These are phyloP conservation scores for Stygiomarasmius scandens DNA, from an alignment of 1,284 basidiomycete species.

Conservation along the genomic window DNA sequence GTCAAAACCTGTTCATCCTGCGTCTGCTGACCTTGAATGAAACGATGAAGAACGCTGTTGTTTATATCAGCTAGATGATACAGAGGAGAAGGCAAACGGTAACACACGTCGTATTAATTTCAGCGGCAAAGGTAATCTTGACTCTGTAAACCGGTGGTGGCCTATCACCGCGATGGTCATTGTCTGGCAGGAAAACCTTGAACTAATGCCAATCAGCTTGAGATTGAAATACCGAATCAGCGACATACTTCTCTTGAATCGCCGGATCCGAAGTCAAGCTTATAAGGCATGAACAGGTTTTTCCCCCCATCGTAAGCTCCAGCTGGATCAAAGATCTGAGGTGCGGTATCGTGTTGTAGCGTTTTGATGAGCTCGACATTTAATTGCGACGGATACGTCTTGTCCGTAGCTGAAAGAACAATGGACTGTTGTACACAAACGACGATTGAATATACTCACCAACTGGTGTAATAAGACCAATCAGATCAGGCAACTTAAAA, in stretches of 20 bases:
- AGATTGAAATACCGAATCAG: slow-evolving; percentile 7
- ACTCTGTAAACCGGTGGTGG: slow-evolving; percentile 43
- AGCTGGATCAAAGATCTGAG: slow-evolving; percentile 30
- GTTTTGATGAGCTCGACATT: slow-evolving; percentile 4
- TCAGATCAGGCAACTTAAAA: too few species aligned
- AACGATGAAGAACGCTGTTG: slow-evolving; percentile 49
- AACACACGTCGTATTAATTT: slow-evolving; percentile 51
- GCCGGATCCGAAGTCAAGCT: slow-evolving; percentile 36
- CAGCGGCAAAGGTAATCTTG: slow-evolving; percentile 42
- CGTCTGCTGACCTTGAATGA: slow-evolving; percentile 52
- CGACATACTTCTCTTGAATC: slow-evolving; percentile 19
- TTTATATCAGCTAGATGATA: not conserved
- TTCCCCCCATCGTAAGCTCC: slow-evolving; percentile 53
- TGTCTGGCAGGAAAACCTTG: slow-evolving; percentile 13
- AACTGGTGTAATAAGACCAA: too few species aligned
- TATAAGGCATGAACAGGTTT: slow-evolving; percentile 44
- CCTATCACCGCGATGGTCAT: slow-evolving; percentile 4
- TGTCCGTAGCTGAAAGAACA: slow-evolving; percentile 23
- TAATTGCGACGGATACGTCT: slow-evolving; percentile 3
- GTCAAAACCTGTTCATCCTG: slow-evolving; percentile 58
- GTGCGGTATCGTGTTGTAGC: slow-evolving; percentile 1
- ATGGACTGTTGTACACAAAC: slow-evolving; percentile 13
- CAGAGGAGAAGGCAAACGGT: not conserved
- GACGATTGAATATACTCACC: not conserved
- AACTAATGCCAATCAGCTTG: slow-evolving; percentile 15